Percentiles rank a stretch among this genome's conserved stretches.
Conservation (phyloP, 352 stramenopile genomes). For the Globisporangium abappressorium region DNA sequence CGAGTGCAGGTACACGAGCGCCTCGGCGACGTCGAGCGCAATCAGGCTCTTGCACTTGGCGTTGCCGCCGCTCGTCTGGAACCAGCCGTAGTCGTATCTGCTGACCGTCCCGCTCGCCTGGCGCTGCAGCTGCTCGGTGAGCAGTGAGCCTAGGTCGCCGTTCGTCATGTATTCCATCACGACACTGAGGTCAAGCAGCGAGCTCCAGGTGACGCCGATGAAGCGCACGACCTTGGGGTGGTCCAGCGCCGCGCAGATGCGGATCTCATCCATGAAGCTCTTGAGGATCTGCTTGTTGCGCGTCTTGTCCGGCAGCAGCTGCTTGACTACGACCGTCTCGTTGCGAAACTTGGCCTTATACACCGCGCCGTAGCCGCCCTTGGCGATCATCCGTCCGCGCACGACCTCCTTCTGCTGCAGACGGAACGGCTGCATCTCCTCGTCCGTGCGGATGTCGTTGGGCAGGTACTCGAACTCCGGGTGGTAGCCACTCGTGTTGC, state of each 20-base stretch:
- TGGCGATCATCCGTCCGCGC: conserved; percentile 25
- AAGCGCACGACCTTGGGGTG: conserved; percentile 54
- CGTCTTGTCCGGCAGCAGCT: conserved; percentile 32
- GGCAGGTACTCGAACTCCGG: conserved; percentile 21
- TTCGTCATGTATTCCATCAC: conserved; percentile 49
- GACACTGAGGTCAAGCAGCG: conserved; percentile 41
- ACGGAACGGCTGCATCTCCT: conserved; percentile 31
- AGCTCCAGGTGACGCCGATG: conserved; percentile 56
- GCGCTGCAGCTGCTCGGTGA: conserved; percentile 23
- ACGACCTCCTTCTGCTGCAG: conserved; percentile 31
- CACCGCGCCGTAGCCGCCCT: conserved; percentile 34
- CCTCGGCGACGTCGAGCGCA: conserved; percentile 46
- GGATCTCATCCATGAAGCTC: conserved; percentile 68
- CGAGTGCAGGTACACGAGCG: conserved; percentile 50
- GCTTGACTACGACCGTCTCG: conserved; percentile 35
- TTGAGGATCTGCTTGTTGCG: conserved; percentile 23
- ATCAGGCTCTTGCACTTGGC: conserved; percentile 34
- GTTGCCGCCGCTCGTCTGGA: conserved; percentile 5
- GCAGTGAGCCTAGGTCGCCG: conserved; percentile 37
- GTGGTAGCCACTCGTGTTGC: background rate
- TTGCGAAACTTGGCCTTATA: conserved; percentile 30
- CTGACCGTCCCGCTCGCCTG: conserved; percentile 11
- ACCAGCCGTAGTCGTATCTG: conserved; percentile 13
- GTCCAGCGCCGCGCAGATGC: conserved; percentile 51
- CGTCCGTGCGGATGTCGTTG: conserved; percentile 37